phyloP scores from a whole-genome alignment of 805 yeast species.

The Ogataea paradorogensis region DNA sequence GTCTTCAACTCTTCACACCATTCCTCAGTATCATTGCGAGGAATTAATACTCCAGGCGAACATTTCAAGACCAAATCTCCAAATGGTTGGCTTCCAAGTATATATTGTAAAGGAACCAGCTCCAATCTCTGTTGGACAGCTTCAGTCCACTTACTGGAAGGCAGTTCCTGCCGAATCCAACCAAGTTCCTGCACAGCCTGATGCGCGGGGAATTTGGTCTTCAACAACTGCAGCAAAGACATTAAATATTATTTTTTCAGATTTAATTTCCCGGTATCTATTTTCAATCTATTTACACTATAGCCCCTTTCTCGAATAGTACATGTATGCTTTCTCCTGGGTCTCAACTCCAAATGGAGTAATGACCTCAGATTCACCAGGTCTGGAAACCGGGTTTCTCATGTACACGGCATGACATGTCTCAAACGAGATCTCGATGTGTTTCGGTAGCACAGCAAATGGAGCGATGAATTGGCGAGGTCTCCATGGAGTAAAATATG shows the following conservation, averaged over 20 bases:
- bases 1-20: conserved; percentile 57
- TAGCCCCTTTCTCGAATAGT: conserved; percentile 73
- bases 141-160: conserved; percentile 39
- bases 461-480: conserved; percentile 93
- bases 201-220: conserved; percentile 16
- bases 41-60: conserved; percentile 68
- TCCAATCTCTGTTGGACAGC: conserved; percentile 56
- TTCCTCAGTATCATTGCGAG: conserved; percentile 95
- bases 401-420: conserved; percentile 96
- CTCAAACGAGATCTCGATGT: conserved; percentile 82
- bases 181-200: conserved; percentile 54
- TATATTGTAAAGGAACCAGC: conserved; percentile 76
- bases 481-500: conserved; percentile 95
- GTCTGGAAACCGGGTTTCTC: conserved; percentile 96
- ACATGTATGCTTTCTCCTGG: conserved; percentile 94
- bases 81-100: conserved; percentile 85
- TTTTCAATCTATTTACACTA: conserved; percentile 14
- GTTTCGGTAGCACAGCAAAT: conserved; percentile 88
- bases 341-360: conserved; percentile 79
- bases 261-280: conserved; percentile 8
- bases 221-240: conserved; percentile 14
- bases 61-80: conserved; percentile 64
- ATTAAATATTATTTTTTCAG: conserved; percentile 5
- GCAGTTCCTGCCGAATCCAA: conserved; percentile 65
- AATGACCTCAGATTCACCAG: conserved; percentile 94